phyloP scores from a whole-genome alignment of 2,329 filamentous ascomycete genomes.

The Aspergillus texensis region DNA sequence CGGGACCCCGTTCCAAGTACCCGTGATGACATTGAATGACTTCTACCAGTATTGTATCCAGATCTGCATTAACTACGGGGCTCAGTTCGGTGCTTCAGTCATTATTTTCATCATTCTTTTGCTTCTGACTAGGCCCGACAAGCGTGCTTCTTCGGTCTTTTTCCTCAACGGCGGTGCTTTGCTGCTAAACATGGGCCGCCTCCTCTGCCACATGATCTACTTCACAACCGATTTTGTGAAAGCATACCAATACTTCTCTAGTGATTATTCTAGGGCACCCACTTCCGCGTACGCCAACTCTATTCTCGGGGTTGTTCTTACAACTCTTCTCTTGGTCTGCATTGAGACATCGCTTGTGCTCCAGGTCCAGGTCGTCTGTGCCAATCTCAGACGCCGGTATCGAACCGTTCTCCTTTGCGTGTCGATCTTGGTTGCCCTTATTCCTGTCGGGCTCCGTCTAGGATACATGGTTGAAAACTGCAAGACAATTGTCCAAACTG shows the following conservation, averaged over 20 bases:
- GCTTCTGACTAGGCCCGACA: slow-evolving; percentile 66
- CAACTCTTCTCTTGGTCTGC: slow-evolving; percentile 56
- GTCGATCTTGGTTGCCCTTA: slow-evolving; percentile 53
- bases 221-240: slow-evolving; percentile 64
- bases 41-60: slow-evolving; percentile 52
- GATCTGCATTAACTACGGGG: slow-evolving; percentile 65
- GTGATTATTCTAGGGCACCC: slow-evolving; percentile 57
- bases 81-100: slow-evolving; percentile 70
- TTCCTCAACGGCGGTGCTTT: slow-evolving; percentile 67
- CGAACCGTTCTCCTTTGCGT: slow-evolving; percentile 49
- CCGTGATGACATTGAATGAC: slow-evolving; percentile 48
- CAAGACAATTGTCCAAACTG: slow-evolving; percentile 39
- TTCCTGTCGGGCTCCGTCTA: slow-evolving; percentile 58
- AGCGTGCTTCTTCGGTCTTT: slow-evolving; percentile 66
- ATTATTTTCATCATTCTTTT: slow-evolving; percentile 68
- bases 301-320: slow-evolving; percentile 53
- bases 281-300: slow-evolving; percentile 48
- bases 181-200: slow-evolving; percentile 61
- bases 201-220: slow-evolving; percentile 49
- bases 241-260: slow-evolving; percentile 62
- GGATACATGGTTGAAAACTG: slow-evolving; percentile 55
- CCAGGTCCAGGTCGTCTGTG: slow-evolving; percentile 65
- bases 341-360: slow-evolving; percentile 63
- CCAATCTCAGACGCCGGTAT: slow-evolving; percentile 50
- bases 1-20: slow-evolving; percentile 45